These are phyloP conservation scores for Stentor coeruleus DNA, from an alignment of 73 alveolate genomes.

Conservation along the genomic window DNA sequence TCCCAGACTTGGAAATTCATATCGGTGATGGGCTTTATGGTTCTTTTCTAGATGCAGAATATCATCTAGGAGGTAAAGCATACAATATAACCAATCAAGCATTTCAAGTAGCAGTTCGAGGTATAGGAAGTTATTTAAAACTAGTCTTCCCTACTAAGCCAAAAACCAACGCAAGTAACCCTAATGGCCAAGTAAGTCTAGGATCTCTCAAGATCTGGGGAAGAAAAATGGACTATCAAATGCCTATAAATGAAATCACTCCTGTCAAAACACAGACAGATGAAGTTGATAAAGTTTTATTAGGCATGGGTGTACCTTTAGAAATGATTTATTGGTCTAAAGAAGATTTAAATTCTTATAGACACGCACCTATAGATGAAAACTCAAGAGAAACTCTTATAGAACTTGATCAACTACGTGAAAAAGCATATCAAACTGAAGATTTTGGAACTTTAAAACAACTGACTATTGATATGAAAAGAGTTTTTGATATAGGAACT, in stretches of 20 bases:
- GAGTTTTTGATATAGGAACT: constrained; percentile 88
- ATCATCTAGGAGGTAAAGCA: constrained; percentile 59
- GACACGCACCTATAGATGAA: constrained; percentile 94
- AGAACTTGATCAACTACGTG: constrained; percentile 76
- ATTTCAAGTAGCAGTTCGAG: constrained; percentile 52
- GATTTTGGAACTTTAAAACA: constrained; percentile 86
- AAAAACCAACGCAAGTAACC: constrained; percentile 77
- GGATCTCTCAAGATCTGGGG: constrained; percentile 90
- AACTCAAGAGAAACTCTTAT: constrained; percentile 86
- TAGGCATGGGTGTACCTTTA: constrained; percentile 95
- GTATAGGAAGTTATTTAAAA: constrained; percentile 88
- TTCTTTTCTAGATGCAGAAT: constrained; percentile 89
- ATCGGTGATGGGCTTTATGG: constrained; percentile 96
- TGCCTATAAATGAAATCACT: constrained; percentile 77
- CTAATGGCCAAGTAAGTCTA: constrained; percentile 89
- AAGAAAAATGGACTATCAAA: constrained; percentile 66
- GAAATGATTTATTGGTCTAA: constrained; percentile 84
- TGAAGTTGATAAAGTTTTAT: constrained; percentile 83
- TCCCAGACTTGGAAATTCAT: constrained; percentile 86
- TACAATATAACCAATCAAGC: constrained; percentile 45
- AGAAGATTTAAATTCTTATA: constrained; percentile 81
- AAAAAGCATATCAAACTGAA: constrained; percentile 74
- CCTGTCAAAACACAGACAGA: constrained; percentile 70
- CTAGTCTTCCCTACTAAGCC: constrained; percentile 77
- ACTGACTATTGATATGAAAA: constrained; percentile 79